These are phyloP conservation scores for Daucus carota DNA, from an alignment of 129 eudicot species.

Conservation along the genomic window DNA sequence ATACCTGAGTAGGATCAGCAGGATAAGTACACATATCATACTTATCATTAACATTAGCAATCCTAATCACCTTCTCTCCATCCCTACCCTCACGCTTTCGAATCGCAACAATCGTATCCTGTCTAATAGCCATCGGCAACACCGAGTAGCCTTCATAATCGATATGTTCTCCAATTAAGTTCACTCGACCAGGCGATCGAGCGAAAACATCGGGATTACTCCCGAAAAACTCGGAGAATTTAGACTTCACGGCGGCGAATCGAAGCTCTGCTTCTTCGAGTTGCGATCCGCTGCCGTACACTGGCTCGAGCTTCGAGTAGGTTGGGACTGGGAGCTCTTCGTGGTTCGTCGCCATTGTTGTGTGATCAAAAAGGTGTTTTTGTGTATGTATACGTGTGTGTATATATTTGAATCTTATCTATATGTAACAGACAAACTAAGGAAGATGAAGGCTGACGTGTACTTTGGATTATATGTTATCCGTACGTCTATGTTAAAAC, in stretches of 20 bases:
- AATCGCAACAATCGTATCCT: slow-evolving; percentile 90
- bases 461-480: background rate
- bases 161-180: slow-evolving; percentile 97
- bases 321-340: slow-evolving; percentile 73
- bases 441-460: background rate
- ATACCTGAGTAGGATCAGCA: slow-evolving; percentile 87
- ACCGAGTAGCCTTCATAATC: slow-evolving; percentile 99
- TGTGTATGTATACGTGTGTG: background rate
- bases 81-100: slow-evolving; percentile 44
- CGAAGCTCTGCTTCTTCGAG: slow-evolving; percentile 85
- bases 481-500: too few relatives aligned
- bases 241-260: slow-evolving; percentile 44
- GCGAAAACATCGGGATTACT: slow-evolving; percentile 58
- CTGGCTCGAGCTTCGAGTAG: slow-evolving; percentile 50
- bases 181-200: slow-evolving; percentile 97
- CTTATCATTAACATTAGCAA: slow-evolving; percentile 85
- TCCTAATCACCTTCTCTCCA: slow-evolving; percentile 49
- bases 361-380: background rate
- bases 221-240: slow-evolving; percentile 49
- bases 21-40: slow-evolving; percentile 77
- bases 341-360: slow-evolving; percentile 53
- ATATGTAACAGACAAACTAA: background rate
- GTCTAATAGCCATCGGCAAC: slow-evolving; percentile 96
- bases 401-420: background rate
- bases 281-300: slow-evolving; percentile 77